Conservation (phyloP, 257 asterid species). For the Echium plantagineum region DNA sequence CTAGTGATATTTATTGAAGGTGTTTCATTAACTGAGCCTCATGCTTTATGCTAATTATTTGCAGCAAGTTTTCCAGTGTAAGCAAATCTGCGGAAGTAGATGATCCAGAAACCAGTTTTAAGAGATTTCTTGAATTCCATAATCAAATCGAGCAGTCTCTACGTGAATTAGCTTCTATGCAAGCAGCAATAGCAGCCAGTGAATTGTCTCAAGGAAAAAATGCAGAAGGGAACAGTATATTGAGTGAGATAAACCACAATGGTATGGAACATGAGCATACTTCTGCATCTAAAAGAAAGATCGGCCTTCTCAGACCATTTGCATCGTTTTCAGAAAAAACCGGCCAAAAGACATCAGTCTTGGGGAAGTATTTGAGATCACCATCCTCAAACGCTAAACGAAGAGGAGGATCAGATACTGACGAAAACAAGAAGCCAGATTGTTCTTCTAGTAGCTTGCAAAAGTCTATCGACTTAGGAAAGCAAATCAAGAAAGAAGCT, state of each 20-base stretch:
- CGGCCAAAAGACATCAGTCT: conserved; percentile 16
- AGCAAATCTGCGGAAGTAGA: conserved; percentile 53
- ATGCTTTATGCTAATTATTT: not conserved
- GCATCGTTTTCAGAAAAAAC: too few relatives aligned
- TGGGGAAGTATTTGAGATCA: too few relatives aligned
- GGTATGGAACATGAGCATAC: conserved; percentile 1
- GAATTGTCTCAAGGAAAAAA: conserved; percentile 33
- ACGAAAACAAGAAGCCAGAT: conserved; percentile 51
- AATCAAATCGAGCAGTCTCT: conserved; percentile 48
- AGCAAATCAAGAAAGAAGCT: conserved; percentile 66
- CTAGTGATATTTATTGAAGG: not conserved
- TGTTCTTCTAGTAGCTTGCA: conserved; percentile 28
- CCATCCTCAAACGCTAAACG: too few relatives aligned
- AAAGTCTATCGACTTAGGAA: conserved; percentile 65
- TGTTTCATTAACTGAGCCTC: not conserved
- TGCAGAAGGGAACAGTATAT: conserved; percentile 15
- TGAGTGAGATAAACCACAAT: conserved; percentile 36
- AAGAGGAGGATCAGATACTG: conserved; percentile 3
- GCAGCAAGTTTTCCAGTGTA: conserved; percentile 68
- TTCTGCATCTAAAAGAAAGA: conserved; percentile 38
- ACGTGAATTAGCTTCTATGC: conserved; percentile 72
- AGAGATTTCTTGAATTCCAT: conserved; percentile 65
- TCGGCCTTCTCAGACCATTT: conserved; percentile 39
- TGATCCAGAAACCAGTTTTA: conserved; percentile 51
- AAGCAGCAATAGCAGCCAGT: conserved; percentile 48